Percentiles rank a stretch among this genome's conserved stretches.
Evolutionary conservation across 2,329 filamentous ascomycete genomes (phyloP).

Genomic region (Chrysoporthe deuterocubensis): DNA sequence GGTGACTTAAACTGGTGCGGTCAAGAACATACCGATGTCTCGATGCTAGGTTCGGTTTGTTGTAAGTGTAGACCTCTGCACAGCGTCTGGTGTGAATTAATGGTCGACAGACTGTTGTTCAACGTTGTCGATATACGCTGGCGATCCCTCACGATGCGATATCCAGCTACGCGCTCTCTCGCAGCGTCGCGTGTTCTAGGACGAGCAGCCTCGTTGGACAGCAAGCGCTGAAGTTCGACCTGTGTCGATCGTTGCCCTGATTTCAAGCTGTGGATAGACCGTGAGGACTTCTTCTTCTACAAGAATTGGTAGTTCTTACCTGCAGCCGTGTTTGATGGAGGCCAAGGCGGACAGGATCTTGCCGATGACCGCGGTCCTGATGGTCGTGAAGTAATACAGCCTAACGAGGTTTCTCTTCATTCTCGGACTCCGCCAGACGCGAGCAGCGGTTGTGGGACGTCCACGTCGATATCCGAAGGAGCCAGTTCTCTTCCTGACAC

Average conservation of each 20-base stretch:
- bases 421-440: conserved; percentile 6
- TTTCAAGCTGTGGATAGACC: not conserved
- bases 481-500: conserved; percentile 10
- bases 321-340: conserved; percentile 4
- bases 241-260: conserved; percentile 5
- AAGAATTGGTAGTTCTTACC: not conserved
- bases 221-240: conserved; percentile 8
- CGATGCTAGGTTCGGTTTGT: not conserved
- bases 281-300: not conserved
- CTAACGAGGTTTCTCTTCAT: conserved; percentile 12
- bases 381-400: conserved; percentile 8
- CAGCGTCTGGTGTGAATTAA: not conserved
- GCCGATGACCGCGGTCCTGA: conserved; percentile 1
- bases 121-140: not conserved
- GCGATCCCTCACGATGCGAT: not conserved
- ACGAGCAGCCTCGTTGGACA: conserved; percentile 5
- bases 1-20: not conserved
- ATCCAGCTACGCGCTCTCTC: conserved; percentile 8
- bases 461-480: conserved; percentile 5
- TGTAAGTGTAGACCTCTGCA: not conserved
- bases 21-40: not conserved
- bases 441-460: conserved; percentile 3
- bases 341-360: conserved; percentile 8
- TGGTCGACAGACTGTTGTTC: not conserved
- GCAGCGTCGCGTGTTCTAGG: conserved; percentile 3